Base-by-base conservation (phyloP, 768 basidiomycete genomes). In the Mrakia hoshinonis region DNA sequence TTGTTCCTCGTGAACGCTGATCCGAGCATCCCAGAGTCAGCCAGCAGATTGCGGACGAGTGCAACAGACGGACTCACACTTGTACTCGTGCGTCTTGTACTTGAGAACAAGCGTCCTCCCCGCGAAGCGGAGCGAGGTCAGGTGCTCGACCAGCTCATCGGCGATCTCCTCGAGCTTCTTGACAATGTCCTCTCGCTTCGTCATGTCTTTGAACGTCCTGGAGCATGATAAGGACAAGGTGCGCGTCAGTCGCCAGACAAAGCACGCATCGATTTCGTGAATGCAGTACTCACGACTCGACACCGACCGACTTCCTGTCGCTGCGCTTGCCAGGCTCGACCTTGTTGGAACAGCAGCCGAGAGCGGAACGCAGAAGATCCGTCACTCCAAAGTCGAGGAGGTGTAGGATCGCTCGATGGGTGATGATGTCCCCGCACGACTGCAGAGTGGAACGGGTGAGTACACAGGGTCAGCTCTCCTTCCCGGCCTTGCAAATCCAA, bases 401-500 rank as follows among this genome's bases (percentile, higher is more conserved):
- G 43, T 84, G 86, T 13, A 98, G 78, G 4, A 83, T 83, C 1
- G 85, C 88, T 73, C 95, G 85, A 70, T 90, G 85, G 0, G 81
- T 83, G 78, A 85, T 90, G 58, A 97, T 89, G 78, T 99, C 95
- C 4, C 90, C 93, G 75, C 95, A 97, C 13, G 85, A 92, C 89
- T 94, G 54, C 24, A 55, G 26, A 55, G 54, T 20, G 48, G 52
- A 12, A 3, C 52, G 24, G 13, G 24, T n/a, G 24, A 26, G 52
- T 26, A 31, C 9, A 29, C 13, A n/a, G n/a, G n/a, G n/a, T n/a
- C n/a, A n/a, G n/a, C n/a, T n/a, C n/a, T n/a, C n/a, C n/a, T n/a
- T n/a, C n/a, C n/a, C n/a, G n/a, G n/a, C n/a, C n/a, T n/a, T n/a
- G n/a, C n/a, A n/a, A n/a, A n/a, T 36, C 24, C 9, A 58, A 15